Conservation (phyloP, 129 eudicot species). For the Flaveria linearis region DNA sequence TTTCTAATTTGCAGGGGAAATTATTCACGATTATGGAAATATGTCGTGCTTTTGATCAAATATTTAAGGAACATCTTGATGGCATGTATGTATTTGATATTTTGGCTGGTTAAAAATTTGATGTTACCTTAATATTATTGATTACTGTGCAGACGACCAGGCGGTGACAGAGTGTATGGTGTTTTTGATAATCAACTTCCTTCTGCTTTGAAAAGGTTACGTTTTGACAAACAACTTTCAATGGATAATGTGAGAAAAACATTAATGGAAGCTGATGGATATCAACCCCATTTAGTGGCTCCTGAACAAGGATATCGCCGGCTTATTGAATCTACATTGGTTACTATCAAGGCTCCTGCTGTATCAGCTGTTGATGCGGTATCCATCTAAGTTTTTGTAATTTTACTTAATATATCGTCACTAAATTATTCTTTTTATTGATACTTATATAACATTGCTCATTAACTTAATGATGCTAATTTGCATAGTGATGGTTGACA, state of each 20-base stretch:
- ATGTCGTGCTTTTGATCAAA: slow-evolving; percentile 81
- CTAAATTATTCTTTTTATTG: too few relatives aligned
- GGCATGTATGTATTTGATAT: slow-evolving; percentile 69
- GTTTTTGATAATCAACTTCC: not conserved
- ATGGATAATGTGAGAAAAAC: not conserved
- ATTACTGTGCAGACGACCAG: not conserved
- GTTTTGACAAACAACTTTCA: not conserved
- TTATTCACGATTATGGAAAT: slow-evolving; percentile 90
- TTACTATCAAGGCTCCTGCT: not conserved
- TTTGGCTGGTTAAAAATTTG: not conserved
- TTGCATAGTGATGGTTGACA: not conserved
- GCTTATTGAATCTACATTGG: not conserved
- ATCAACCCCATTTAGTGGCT: not conserved
- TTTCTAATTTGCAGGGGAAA: slow-evolving; percentile 61
- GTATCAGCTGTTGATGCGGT: not conserved
- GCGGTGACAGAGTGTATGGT: not conserved
- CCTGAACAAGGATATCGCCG: not conserved
- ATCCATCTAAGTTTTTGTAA: not conserved
- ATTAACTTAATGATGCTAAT: not conserved
- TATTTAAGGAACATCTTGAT: slow-evolving; percentile 95
- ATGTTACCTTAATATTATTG: not conserved
- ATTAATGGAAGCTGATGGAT: not conserved
- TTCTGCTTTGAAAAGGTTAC: not conserved
- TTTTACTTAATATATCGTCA: not conserved
- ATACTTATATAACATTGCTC: not conserved